Evolutionary conservation across 176 grass and related monocot genomes (phyloP), one percentile per base, ranked within the genome.

Genomic region (Ampelocalamus luodianensis): DNA sequence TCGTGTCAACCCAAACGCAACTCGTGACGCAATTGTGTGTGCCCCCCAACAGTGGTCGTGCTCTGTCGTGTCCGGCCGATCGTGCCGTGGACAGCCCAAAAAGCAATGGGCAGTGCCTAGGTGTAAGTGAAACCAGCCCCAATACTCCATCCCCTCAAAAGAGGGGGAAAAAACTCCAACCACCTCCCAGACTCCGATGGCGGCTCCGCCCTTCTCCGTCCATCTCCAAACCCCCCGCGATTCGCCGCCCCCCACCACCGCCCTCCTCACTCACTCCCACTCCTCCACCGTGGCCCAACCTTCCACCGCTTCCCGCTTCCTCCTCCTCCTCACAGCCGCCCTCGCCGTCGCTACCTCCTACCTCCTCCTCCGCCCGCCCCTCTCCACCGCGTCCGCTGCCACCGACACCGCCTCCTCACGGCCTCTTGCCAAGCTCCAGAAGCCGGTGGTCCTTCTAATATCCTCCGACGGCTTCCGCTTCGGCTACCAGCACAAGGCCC

Each of bases 401-500:
- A 29, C 29, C 29, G 29, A 29, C 3, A 5, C 65, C 27, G 3
- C 70, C 46, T 0, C 11, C 39, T 64, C 83, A 5, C 83, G 93
- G 49, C 45, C 78, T 17, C 87, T 92, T 4, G 59, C 90, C 59
- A 96, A 75, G 74, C 93, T 98, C 29, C 32, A 20, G 65, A 94
- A 91, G 76, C 93, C 93, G 5, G 91, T 99, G n/a, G 91, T 96
- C 5, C 73, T 98, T 17, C 87, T 96, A 20, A 77, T 99, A 29
- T 99, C 96, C 54, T 94, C 90, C 13, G 96, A 96, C 8, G 96
- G 96, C 36, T 99, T 99, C 88, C 85, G 96, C 65, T 99, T 94
- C 74, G 91, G 91, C 42, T 99, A 99, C 83, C 90, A 96, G 77
- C 87, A 79, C 86, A 99, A 96, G 86, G 89, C 84, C 36, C 12